Evolutionary conservation across 495 filamentous ascomycete species (phyloP), one percentile per base, ranked within the genome.

Genomic region (Glarea lozoyensis): DNA sequence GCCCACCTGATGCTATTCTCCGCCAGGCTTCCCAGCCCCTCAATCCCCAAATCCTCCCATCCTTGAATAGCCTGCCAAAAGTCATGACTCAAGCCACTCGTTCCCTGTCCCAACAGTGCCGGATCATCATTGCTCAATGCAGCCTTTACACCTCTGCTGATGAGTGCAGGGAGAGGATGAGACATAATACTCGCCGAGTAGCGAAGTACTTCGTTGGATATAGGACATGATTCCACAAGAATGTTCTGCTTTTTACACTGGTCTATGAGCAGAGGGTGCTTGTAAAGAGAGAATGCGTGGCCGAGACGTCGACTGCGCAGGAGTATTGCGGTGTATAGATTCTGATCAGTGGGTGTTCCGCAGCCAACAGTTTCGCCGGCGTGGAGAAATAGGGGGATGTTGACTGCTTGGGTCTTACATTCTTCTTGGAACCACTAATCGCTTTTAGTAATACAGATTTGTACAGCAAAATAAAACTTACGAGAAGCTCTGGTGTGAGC

Each of bases 341-440:
- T 94, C 45, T 84, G 68, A 47, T 94, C 87, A 0, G 80, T 76
- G 13, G 61, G 63, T 50, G 78, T 77, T 12, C 84, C 87, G 48
- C 86, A 79, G 10, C 85, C 85, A 0, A 88, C 70, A 25, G 73
- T 81, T 59, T 94, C 87, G 18, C 88, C 90, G 2, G 89, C 90
- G 53, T 94, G 88, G 59, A 97, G 88, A 67, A 90, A 90, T 64
- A 94, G 92, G 2, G 90, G 90, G 15, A 97, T 81, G 13, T 88
- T 73, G 23, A 94, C 71, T 4, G 69, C 76, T 55, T 84, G 76
- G 51, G 81, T 71, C 4, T 70, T 69, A 55, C 89, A 95, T 36
- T 73, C 70, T 53, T 88, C 86, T 20, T 77, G 78, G 67, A 96
- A 94, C 83, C 84, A 95, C n/a, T n/a, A n/a, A n/a, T n/a, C n/a